Evolutionary conservation across 192 early-diverging fungal genomes (phyloP).

Genomic region (Paraglomus brasilianum): DNA sequence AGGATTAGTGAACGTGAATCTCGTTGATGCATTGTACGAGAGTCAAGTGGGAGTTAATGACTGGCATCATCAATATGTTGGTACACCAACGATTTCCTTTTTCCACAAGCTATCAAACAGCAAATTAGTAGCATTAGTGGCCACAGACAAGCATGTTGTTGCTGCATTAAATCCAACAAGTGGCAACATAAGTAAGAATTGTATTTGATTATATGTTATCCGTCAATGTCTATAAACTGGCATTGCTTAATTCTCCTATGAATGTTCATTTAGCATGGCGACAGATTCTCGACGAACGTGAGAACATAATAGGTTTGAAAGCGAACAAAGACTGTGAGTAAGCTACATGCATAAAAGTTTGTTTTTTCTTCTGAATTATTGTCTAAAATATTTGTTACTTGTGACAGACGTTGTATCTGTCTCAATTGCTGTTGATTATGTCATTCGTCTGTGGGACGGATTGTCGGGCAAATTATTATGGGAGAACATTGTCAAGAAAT

Average conservation of each 20-base stretch:
- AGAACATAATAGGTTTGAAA: slow-evolving; percentile 53
- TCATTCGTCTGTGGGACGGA: slow-evolving; percentile 37
- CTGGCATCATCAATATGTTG: slow-evolving; percentile 60
- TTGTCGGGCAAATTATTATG: slow-evolving; percentile 39
- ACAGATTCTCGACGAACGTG: slow-evolving; percentile 61
- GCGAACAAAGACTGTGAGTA: slow-evolving; percentile 53
- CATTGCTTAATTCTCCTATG: not conserved
- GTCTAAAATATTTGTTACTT: not conserved
- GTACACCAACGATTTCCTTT: slow-evolving; percentile 41
- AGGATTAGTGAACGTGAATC: not conserved
- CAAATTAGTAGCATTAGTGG: slow-evolving; percentile 48
- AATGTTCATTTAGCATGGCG: slow-evolving; percentile 62
- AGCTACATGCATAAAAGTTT: slow-evolving; percentile 27
- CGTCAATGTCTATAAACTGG: not conserved
- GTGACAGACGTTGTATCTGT: slow-evolving; percentile 36
- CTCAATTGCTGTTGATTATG: slow-evolving; percentile 26
- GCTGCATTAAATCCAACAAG: slow-evolving; percentile 63
- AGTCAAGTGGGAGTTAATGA: slow-evolving; percentile 50
- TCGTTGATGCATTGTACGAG: slow-evolving; percentile 33
- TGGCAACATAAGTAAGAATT: slow-evolving; percentile 63
- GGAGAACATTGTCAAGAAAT: slow-evolving; percentile 22
- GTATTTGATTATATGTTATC: not conserved
- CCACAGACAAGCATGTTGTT: slow-evolving; percentile 74
- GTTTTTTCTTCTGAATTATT: slow-evolving; percentile 10
- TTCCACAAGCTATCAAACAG: slow-evolving; percentile 35